Conservation (phyloP, 139 green algal species). For the Chlorella sp. region DNA sequence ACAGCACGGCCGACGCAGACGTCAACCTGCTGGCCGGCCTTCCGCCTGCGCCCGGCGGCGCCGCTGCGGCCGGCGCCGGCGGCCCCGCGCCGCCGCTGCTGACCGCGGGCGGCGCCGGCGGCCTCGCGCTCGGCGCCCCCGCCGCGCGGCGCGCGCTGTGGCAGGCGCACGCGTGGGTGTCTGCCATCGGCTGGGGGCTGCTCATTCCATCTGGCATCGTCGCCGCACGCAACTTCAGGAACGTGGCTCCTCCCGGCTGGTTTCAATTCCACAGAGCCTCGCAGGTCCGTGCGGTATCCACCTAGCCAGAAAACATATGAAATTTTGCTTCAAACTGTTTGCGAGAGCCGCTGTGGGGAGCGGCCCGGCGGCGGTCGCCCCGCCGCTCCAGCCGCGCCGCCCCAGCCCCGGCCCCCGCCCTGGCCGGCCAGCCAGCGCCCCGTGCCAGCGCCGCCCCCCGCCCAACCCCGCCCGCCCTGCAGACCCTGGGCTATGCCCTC, state of each 20-base stretch:
- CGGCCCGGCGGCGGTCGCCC: background rate
- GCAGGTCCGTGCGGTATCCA: too few relatives aligned
- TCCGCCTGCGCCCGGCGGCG: background rate
- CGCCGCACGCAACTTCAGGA: slow-evolving; percentile 20
- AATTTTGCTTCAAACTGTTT: too few relatives aligned
- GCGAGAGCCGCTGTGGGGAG: too few relatives aligned
- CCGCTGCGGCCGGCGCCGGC: too few relatives aligned
- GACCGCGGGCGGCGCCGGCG: background rate
- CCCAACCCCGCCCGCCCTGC: background rate
- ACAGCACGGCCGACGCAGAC: background rate
- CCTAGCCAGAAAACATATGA: too few relatives aligned
- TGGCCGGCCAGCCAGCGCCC: too few relatives aligned
- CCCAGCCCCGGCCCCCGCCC: too few relatives aligned
- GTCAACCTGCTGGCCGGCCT: background rate
- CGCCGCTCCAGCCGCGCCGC: too few relatives aligned
- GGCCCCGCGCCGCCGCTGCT: too few relatives aligned
- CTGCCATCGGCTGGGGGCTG: slow-evolving; percentile 34
- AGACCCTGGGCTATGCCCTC: slow-evolving; percentile 19
- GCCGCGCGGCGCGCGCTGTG: background rate
- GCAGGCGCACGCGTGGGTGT: slow-evolving; percentile 31
- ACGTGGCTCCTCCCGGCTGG: slow-evolving; percentile 1
- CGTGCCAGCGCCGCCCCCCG: background rate
- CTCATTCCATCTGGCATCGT: slow-evolving; percentile 40
- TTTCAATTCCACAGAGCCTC: slow-evolving; percentile 44
- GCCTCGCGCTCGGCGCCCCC: background rate